Conservation (phyloP, 805 yeast genomes). For the Huiozyma sinensis region DNA sequence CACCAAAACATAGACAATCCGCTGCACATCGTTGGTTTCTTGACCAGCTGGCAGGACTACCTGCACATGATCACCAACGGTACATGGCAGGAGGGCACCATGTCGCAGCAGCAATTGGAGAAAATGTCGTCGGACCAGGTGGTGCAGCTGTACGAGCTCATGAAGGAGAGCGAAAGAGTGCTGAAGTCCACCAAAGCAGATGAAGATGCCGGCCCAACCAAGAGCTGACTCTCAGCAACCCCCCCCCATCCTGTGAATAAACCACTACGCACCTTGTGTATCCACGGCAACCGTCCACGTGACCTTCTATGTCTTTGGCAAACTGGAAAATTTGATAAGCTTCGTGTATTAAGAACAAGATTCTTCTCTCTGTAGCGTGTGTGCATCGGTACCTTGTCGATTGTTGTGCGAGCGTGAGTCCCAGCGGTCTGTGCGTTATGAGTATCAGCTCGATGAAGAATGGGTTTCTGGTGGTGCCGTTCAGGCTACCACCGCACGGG, state of each 20-base stretch:
- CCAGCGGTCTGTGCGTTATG: neutral
- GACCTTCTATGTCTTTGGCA: no score
- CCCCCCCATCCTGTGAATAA: neutral
- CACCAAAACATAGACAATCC: slow-evolving; percentile 82
- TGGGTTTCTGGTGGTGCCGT: slow-evolving; percentile 29
- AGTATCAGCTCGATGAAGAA: slow-evolving; percentile 21
- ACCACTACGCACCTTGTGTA: neutral
- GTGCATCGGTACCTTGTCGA: no score
- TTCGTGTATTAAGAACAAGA: no score
- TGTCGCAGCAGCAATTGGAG: slow-evolving; percentile 56
- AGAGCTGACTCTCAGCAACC: no score
- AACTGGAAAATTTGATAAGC: no score
- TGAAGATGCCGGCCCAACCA: no score
- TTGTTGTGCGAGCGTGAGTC: neutral
- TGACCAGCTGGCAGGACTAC: slow-evolving; percentile 91
- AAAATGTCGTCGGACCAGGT: slow-evolving; percentile 88
- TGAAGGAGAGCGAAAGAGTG: slow-evolving; percentile 48
- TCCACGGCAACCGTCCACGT: neutral
- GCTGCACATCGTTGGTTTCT: slow-evolving; percentile 83
- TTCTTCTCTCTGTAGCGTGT: no score
- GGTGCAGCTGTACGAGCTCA: slow-evolving; percentile 67
- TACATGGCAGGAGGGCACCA: slow-evolving; percentile 50
- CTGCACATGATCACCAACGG: slow-evolving; percentile 48
- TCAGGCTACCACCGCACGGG: slow-evolving; percentile 14
- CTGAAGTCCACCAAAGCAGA: neutral